Evolutionary conservation across 495 filamentous ascomycete species (phyloP).

Genomic region (Tuber calosporum): DNA sequence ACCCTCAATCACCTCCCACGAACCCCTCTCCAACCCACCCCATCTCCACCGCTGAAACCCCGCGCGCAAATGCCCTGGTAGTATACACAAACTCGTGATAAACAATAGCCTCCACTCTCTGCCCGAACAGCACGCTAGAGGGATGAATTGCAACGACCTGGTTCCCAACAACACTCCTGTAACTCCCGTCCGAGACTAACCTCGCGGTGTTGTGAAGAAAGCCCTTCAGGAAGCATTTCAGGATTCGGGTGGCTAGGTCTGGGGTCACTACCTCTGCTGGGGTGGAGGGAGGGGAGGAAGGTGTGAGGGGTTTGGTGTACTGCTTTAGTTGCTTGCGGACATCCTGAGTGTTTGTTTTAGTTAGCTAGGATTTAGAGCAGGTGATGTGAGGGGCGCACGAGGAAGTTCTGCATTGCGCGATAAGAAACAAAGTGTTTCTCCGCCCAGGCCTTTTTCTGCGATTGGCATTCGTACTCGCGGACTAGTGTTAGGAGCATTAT

Average conservation of each 20-base stretch:
- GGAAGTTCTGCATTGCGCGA: conserved; percentile 63
- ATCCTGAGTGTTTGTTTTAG: conserved; percentile 20
- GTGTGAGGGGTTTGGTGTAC: conserved; percentile 39
- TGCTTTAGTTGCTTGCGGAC: conserved; percentile 30
- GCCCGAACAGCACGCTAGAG: conserved; percentile 72
- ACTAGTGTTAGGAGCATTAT: conserved; percentile 78
- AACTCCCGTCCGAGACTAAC: conserved; percentile 74
- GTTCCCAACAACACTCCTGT: conserved; percentile 73
- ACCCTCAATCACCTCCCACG: background rate
- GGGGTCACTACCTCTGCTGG: conserved; percentile 47
- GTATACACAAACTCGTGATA: conserved; percentile 96
- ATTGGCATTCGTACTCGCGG: conserved; percentile 68
- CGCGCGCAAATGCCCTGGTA: conserved; percentile 79
- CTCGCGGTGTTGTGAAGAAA: conserved; percentile 78
- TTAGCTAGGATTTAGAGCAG: conserved; percentile 1
- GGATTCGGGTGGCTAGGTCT: conserved; percentile 52
- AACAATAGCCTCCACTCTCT: conserved; percentile 88
- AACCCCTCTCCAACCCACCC: conserved; percentile 68
- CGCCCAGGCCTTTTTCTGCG: conserved; percentile 70
- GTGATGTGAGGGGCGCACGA: conserved; percentile 9
- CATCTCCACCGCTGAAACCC: conserved; percentile 78
- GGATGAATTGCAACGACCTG: conserved; percentile 87
- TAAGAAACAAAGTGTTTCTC: conserved; percentile 67
- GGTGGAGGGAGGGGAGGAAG: background rate
- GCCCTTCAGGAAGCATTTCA: conserved; percentile 75